Percentiles rank a stretch among this genome's conserved stretches.
Conservation (phyloP, 2,329 filamentous ascomycete species). For the Talaromyces marneffei region DNA sequence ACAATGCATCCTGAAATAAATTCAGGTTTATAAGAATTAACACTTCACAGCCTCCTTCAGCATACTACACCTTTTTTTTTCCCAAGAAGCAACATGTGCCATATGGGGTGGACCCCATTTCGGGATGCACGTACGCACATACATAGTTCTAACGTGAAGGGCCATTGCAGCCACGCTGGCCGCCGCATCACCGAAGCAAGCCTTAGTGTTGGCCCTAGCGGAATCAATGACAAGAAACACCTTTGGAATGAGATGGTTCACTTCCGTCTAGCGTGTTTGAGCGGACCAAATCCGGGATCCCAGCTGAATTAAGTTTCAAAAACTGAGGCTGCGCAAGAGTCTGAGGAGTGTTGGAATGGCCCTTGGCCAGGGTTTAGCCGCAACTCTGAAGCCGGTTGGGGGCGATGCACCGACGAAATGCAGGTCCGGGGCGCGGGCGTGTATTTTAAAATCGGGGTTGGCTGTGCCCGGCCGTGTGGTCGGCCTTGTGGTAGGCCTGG, state of each 20-base stretch:
- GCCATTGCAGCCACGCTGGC: not conserved
- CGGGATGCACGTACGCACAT: not conserved
- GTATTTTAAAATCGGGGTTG: not conserved
- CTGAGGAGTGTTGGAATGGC: not conserved
- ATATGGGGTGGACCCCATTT: conserved; percentile 6
- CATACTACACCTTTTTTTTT: not conserved
- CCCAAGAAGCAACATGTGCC: not conserved
- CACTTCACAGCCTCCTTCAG: conserved; percentile 9
- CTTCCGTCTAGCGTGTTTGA: conserved; percentile 5
- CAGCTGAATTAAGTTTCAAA: conserved; percentile 8
- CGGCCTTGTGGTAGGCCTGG: not conserved
- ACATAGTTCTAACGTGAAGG: not conserved
- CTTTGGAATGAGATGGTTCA: not conserved
- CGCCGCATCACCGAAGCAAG: not conserved
- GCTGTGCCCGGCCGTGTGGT: conserved; percentile 8
- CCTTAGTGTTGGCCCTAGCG: not conserved
- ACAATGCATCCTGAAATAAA: conserved; percentile 9
- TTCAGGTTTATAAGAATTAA: not conserved
- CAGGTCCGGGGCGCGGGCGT: conserved; percentile 7
- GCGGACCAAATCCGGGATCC: conserved; percentile 2
- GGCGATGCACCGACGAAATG: conserved; percentile 10
- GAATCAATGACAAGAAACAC: not conserved
- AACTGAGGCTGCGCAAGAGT: conserved; percentile 2
- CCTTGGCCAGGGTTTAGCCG: conserved; percentile 6
- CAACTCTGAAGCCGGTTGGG: conserved; percentile 8